Percentiles rank a stretch among this genome's conserved stretches.
phyloP scores from a whole-genome alignment of 805 yeast species.

The Hanseniaspora valbyensis region DNA sequence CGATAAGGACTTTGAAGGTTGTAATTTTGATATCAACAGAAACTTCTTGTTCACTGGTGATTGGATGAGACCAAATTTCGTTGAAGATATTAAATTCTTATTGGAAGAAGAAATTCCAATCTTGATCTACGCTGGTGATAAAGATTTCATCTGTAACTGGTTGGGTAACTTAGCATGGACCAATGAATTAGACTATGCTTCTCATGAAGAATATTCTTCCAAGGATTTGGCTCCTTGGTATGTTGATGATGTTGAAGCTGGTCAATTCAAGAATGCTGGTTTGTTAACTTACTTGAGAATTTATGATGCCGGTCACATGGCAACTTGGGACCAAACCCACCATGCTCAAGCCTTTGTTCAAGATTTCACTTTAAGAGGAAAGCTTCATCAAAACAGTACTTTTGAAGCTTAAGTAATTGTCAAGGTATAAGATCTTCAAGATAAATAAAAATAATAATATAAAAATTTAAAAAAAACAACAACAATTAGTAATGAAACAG shows the following conservation, averaged over 20 bases:
- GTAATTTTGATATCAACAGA: constrained; percentile 67
- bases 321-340: constrained; percentile 80
- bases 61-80: constrained; percentile 76
- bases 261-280: constrained; percentile 55
- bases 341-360: constrained; percentile 69
- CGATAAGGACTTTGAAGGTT: constrained; percentile 48
- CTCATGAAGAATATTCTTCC: constrained; percentile 41
- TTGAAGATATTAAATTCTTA: constrained; percentile 56
- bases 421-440: neutral
- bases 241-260: constrained; percentile 43
- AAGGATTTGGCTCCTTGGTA: constrained; percentile 39
- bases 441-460: no score
- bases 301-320: constrained; percentile 93
- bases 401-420: neutral
- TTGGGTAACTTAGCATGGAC: constrained; percentile 87
- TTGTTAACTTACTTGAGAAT: constrained; percentile 73
- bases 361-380: constrained; percentile 49
- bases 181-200: constrained; percentile 57
- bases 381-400: constrained; percentile 14
- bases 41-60: constrained; percentile 82
- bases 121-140: constrained; percentile 87
- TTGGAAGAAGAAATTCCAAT: constrained; percentile 70
- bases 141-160: constrained; percentile 95
- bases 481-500: no score
- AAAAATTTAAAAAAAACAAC: no score